Percentiles rank a stretch among this genome's conserved stretches.
Evolutionary conservation across 1,284 basidiomycete genomes (phyloP).

Genomic region (Takashimella tepidaria): DNA sequence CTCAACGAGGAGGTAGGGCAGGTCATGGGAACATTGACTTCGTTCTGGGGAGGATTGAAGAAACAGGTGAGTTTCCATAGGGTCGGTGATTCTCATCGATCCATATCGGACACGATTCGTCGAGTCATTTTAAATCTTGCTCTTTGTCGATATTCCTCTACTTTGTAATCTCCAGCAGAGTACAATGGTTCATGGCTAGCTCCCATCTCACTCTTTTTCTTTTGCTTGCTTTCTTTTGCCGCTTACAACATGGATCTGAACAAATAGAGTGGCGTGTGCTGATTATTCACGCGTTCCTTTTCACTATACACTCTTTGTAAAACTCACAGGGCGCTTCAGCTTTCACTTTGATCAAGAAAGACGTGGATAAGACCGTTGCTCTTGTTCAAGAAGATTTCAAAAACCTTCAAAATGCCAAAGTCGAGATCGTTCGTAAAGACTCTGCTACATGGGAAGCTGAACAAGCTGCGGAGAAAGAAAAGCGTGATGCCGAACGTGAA

Average conservation of each 20-base stretch:
- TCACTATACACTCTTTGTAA: background rate
- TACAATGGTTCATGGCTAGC: too few species aligned
- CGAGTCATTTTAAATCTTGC: too few species aligned
- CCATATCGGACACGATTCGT: too few species aligned
- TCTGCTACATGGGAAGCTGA: constrained; percentile 26
- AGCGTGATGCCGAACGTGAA: constrained; percentile 18
- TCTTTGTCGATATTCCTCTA: too few species aligned
- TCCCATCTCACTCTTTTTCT: too few species aligned
- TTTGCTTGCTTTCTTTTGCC: too few species aligned
- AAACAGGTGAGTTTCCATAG: constrained; percentile 81
- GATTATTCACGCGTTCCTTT: background rate
- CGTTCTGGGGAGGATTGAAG: constrained; percentile 80
- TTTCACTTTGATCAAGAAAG: constrained; percentile 67
- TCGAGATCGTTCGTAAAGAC: constrained; percentile 42
- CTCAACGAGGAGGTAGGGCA: constrained; percentile 81
- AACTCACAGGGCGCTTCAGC: constrained; percentile 63
- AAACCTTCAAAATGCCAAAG: constrained; percentile 40
- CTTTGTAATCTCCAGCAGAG: too few species aligned
- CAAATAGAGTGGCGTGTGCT: background rate
- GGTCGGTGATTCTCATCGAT: too few species aligned
- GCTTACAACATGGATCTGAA: too few species aligned
- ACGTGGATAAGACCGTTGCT: constrained; percentile 66
- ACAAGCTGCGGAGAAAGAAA: constrained; percentile 23
- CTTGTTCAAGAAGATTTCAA: constrained; percentile 77
- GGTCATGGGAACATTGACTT: constrained; percentile 70